Base-by-base conservation (phyloP, 331 rosid species). In the Malus hybrid region DNA sequence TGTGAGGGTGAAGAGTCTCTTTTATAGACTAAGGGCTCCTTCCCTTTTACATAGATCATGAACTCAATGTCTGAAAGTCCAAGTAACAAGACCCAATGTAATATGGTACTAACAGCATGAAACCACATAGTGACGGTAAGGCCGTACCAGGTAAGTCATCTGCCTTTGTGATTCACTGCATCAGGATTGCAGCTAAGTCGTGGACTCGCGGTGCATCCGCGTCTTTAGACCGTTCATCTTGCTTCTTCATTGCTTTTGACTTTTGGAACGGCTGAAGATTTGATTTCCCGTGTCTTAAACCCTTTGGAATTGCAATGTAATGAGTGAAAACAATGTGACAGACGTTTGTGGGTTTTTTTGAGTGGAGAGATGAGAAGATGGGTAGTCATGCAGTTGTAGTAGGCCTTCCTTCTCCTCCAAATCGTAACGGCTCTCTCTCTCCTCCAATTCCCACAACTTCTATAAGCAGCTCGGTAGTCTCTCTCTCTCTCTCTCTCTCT, bases 391-490 rank as follows among this genome's bases (percentile, higher is more conserved):
- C 75, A 65, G 66, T 74, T 14, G 64, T 82, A 42, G 55, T 82
- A 42, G 55, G 80, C 54, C 74, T 88, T n/a, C 78, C 79, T 71
- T 72, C 79, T 31, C 78, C 77, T 70, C 80, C 80, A 24, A 24
- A 57, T 69, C 80, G 77, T 18, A 73, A 46, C 71, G 72, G 42
- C 27, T 72, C 79, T 81, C 69, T 70, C 73, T 74, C 78, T 70
- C 42, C 69, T 60, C 77, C 86, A 73, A 32, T 57, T 73, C 60
- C 79, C 79, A 71, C 42, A 36, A 36, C 42, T 36, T 36, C 34
- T 27, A 11, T 3, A 14, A 66, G 29, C 67, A 66, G 29, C 67
- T 73, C 79, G 48, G 69, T 69, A 34, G 27, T 10, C 42, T 13
- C n/a, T 54, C 27, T 12, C 65, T 67, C 70, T 64, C 44, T 19